Base-by-base conservation (phyloP, 2,329 filamentous ascomycete genomes). In the Thelonectria olida region DNA sequence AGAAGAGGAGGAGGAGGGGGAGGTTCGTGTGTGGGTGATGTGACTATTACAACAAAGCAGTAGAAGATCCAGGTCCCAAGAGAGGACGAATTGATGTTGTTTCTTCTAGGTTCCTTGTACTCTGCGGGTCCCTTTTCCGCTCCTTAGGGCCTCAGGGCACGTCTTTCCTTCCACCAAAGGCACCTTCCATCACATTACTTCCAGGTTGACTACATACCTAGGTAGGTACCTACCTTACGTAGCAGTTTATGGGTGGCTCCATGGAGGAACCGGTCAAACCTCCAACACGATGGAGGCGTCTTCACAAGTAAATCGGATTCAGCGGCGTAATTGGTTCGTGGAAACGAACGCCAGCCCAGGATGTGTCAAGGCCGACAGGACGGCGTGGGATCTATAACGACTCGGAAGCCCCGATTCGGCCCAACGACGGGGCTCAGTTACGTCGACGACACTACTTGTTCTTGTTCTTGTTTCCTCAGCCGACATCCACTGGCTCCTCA, bases 11-110 rank as follows among this genome's bases (percentile, higher is more conserved):
- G 42, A 27, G 23, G 27, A 25, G 20, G 39, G 20, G n/a, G 34
- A 20, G 50, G 54, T 62, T 62, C 54, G 48, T 58, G 58, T 56
- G 47, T 39, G 23, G 31, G 38, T 54, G 54, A 50, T 44, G 57
- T 41, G 58, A 58, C 55, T 47, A 48, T 10, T 34, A n/a, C n/a
- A n/a, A n/a, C n/a, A n/a, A n/a, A n/a, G n/a, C n/a, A n/a, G n/a
- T n/a, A n/a, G n/a, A n/a, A n/a, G n/a, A n/a, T n/a, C n/a, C n/a
- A n/a, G n/a, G n/a, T n/a, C n/a, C n/a, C n/a, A n/a, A n/a, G n/a
- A n/a, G n/a, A n/a, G n/a, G n/a, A n/a, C n/a, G n/a, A n/a, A n/a
- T n/a, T n/a, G n/a, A n/a, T n/a, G n/a, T n/a, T n/a, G n/a, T n/a
- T n/a, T n/a, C n/a, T n/a, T n/a, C n/a, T n/a, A n/a, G n/a, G n/a